Base-by-base conservation (phyloP, 805 yeast genomes). In the Yamadazyma sp. region DNA sequence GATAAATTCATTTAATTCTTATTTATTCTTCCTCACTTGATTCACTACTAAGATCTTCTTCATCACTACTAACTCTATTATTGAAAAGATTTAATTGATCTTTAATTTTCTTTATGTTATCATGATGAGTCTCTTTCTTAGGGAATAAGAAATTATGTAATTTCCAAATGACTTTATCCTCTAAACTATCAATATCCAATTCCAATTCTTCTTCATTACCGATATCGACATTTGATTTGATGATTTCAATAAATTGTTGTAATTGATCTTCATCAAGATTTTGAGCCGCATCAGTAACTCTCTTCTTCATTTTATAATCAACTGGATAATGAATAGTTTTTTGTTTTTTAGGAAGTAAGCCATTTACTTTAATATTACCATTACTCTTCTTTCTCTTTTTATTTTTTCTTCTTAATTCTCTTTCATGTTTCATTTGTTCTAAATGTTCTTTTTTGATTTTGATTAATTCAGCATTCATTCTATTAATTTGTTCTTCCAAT, bases 241-340 rank as follows among this genome's bases (percentile, higher is more conserved):
- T 87, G 43, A 93, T 87, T 33, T 83, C 78, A 43, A 91, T 74
- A 22, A 88, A 95, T 40, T 84, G 82, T 48, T 82, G 85, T 49
- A 91, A 67, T 64, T 86, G 86, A 59, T 82, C 78, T 46, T 88
- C 94, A 28, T 87, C 76, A 44, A 80, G 63, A 40, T 78, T 80
- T 34, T 82, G 80, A 56, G 93, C 89, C 47, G 80, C 80, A 53
- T 88, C 97, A 37, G 88, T 78, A 39, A 93, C 80, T 57, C 87
- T 93, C 56, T 86, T 86, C 74, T 93, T 93, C 98, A 91, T 91
- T 53, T 89, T 98, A 56, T 86, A 93, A 0, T 96, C 86, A 35
- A 91, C 87, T 30, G 30, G 39, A 36, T 56, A 59, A 17, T 27
- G 30, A 13, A 27, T 27, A 9, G 68, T 66, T 43, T 61, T 46